A percentile compares a stretch with the other conserved stretches of the same genome.
phyloP scores from a whole-genome alignment of 148 eudicot species.

The Agrostemma githago region DNA sequence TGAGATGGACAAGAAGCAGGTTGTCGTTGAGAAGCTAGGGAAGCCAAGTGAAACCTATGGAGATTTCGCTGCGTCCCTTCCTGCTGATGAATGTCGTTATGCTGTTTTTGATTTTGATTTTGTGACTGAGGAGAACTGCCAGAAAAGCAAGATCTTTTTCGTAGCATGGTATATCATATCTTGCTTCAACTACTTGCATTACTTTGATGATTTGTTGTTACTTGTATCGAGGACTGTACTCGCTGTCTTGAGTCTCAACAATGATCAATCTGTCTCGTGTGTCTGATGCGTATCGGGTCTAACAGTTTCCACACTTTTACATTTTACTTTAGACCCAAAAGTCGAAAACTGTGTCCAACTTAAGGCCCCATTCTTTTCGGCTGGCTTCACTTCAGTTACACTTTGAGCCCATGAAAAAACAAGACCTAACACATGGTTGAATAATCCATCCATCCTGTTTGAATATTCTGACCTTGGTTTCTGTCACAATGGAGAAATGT shows the following conservation, averaged over 20 bases:
- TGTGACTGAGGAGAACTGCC: slow-evolving; percentile 71
- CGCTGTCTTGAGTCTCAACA: not conserved
- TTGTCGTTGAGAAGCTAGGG: slow-evolving; percentile 79
- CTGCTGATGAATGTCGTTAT: slow-evolving; percentile 78
- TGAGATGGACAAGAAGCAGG: slow-evolving; percentile 77
- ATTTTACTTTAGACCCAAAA: too few species aligned
- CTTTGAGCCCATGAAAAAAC: too few species aligned
- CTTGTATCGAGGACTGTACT: not conserved
- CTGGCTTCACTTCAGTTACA: too few species aligned
- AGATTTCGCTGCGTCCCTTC: slow-evolving; percentile 63
- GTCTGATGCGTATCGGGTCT: too few species aligned
- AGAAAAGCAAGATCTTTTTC: slow-evolving; percentile 90
- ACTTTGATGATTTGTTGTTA: not conserved
- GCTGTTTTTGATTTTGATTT: slow-evolving; percentile 81
- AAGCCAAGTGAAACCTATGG: slow-evolving; percentile 64
- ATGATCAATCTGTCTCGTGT: too few species aligned
- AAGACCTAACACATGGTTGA: too few species aligned
- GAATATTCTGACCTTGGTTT: not conserved
- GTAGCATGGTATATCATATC: slow-evolving; percentile 68
- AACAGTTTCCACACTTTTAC: too few species aligned
- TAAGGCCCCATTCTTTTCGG: too few species aligned
- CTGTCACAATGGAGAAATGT: not conserved
- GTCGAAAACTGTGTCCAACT: too few species aligned
- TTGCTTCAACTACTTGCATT: not conserved
- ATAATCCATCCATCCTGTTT: not conserved